Conservation (phyloP, 129 eudicot species). For the Centrapalus pauciflorus region DNA sequence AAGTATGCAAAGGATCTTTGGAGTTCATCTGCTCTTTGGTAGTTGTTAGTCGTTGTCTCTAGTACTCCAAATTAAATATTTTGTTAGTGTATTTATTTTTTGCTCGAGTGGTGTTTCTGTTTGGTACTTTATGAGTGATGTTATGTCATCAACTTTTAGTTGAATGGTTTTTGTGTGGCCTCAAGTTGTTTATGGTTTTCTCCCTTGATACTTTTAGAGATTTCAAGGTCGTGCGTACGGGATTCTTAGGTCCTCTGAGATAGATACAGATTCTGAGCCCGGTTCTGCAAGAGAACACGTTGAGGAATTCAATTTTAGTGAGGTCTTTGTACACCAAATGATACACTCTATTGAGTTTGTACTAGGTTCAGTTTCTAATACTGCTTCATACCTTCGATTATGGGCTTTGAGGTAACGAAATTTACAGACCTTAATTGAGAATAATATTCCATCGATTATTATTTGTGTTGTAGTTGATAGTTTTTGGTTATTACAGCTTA, state of each 20-base stretch:
- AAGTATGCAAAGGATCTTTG: too few relatives aligned
- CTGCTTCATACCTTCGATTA: slow-evolving; percentile 96
- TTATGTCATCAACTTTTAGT: not conserved
- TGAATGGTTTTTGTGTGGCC: not conserved
- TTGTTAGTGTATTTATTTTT: not conserved
- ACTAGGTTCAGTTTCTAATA: slow-evolving; percentile 96
- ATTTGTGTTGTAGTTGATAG: not conserved
- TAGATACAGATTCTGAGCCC: slow-evolving; percentile 70
- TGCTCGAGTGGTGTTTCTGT: too few relatives aligned
- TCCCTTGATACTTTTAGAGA: slow-evolving; percentile 46
- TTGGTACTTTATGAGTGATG: not conserved
- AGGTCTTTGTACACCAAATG: slow-evolving; percentile 97
- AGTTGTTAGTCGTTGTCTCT: not conserved
- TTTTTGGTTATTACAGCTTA: slow-evolving; percentile 53
- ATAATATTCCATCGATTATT: not conserved
- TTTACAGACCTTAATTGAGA: not conserved
- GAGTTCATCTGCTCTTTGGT: too few relatives aligned
- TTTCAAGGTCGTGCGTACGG: slow-evolving; percentile 97
- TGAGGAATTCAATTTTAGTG: slow-evolving; percentile 95
- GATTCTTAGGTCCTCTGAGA: slow-evolving; percentile 69
- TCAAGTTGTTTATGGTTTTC: slow-evolving; percentile 11
- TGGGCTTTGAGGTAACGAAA: slow-evolving; percentile 92
- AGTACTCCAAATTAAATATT: not conserved
- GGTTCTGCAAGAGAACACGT: slow-evolving; percentile 64
- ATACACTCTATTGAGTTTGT: slow-evolving; percentile 98